Conservation (phyloP, 257 asterid species). For the Nicotiana tomentosiformis region DNA sequence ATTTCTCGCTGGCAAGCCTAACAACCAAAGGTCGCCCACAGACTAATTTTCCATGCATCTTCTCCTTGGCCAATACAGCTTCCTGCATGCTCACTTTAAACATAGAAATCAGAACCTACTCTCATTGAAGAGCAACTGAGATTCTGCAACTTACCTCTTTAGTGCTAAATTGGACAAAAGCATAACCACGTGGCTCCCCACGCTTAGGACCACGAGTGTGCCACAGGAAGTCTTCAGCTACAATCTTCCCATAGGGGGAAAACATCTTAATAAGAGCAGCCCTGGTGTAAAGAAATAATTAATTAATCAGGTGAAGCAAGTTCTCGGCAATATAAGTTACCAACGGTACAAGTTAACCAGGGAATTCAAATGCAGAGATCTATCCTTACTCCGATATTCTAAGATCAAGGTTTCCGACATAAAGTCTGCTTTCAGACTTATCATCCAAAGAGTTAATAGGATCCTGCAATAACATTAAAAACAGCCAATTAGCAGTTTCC, state of each 20-base stretch:
- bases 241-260: conserved; percentile 65
- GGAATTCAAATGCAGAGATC: neutral
- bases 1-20: conserved; percentile 80
- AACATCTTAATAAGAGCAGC: conserved; percentile 83
- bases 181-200: conserved; percentile 75
- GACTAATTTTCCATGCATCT: conserved; percentile 83
- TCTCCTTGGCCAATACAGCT: conserved; percentile 80
- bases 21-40: conserved; percentile 60
- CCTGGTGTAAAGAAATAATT: conserved; percentile 33
- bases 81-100: conserved; percentile 97
- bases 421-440: conserved; percentile 64
- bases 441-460: conserved; percentile 33
- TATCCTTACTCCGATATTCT: conserved; percentile 69
- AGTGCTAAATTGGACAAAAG: conserved; percentile 73
- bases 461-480: conserved; percentile 35
- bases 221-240: conserved; percentile 90
- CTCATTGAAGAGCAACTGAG: neutral
- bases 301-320: neutral
- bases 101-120: conserved; percentile 37
- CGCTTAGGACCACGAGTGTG: conserved; percentile 92
- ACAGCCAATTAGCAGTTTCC: neutral
- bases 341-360: neutral
- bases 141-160: conserved; percentile 61
- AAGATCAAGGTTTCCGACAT: conserved; percentile 80
- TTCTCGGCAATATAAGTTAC: neutral